Evolutionary conservation across 257 asterid species (phyloP).

Genomic region (Apocynum venetum): DNA sequence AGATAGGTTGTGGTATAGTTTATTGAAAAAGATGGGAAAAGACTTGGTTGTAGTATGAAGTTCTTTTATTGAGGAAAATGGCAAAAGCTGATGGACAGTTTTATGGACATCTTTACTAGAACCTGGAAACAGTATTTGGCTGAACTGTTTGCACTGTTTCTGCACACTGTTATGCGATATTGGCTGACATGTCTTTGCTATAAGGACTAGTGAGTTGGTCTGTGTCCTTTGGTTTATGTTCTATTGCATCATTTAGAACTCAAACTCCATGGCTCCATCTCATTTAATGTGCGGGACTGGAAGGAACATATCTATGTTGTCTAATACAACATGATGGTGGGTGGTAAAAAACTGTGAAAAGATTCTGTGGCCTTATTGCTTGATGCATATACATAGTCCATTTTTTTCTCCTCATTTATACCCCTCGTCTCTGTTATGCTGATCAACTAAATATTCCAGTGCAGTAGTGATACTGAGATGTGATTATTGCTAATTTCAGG

Average conservation of each 20-base stretch:
- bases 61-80: no score
- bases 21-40: not conserved
- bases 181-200: not conserved
- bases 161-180: not conserved
- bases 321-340: no score
- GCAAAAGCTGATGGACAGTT: not conserved
- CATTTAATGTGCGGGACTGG: no score
- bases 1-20: not conserved
- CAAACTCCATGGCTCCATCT: not conserved
- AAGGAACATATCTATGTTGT: no score
- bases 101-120: not conserved
- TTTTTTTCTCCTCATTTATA: not conserved
- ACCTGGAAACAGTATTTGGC: not conserved
- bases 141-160: not conserved
- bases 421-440: not conserved
- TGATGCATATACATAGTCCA: not conserved
- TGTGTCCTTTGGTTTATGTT: not conserved
- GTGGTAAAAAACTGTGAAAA: no score
- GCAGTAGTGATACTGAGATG: not conserved
- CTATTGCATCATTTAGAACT: not conserved
- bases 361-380: not conserved
- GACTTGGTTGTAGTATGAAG: not conserved
- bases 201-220: not conserved
- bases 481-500: slow-evolving; percentile 25
- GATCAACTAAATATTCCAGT: not conserved